Evolutionary conservation across 306 rosid genomes (phyloP).

Genomic region (barrel medic (Medicago truncatula)): MtrunA17r5.0-ANR NC_053043.1:728001-728500

Average conservation of each 20-base stretch:
- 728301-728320: conserved; percentile 28
- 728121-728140: conserved; percentile 5
- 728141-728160: conserved; percentile 19
- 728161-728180: neutral
- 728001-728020: conserved; percentile 36
- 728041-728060: conserved; percentile 32
- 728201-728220: neutral
- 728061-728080: conserved; percentile 39
- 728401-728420: neutral
- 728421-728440: conserved; percentile 17
- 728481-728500: conserved; percentile 20
- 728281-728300: conserved; percentile 36
- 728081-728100: conserved; percentile 34
- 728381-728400: neutral
- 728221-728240: conserved; percentile 10
- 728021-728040: conserved; percentile 26
- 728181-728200: conserved; percentile 7
- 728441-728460: conserved; percentile 24
- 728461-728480: conserved; percentile 22
- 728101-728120: conserved; percentile 35
- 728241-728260: conserved; percentile 54
- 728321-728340: neutral
- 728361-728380: neutral
- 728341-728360: neutral
- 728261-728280: conserved; percentile 46